A percentile compares a stretch with the other conserved stretches of the same genome.
These are phyloP conservation scores for Lathyrus sativus DNA, from an alignment of 306 rosid species.

Conservation along the genomic window DNA sequence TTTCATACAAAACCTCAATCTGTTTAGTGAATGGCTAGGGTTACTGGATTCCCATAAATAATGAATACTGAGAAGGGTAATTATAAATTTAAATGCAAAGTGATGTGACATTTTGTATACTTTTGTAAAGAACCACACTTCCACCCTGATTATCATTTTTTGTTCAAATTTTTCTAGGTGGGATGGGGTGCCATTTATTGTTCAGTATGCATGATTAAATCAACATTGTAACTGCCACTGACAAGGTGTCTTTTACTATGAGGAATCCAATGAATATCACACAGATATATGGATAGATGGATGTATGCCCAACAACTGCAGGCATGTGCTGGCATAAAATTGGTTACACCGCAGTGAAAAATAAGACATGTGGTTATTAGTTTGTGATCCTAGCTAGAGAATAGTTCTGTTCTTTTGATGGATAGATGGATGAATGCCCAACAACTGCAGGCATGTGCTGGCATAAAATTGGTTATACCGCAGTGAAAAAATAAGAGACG, in stretches of 20 bases:
- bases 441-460: slow-evolving; percentile 15
- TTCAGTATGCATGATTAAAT: slow-evolving; percentile 26
- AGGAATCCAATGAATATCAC: neutral
- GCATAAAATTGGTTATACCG: slow-evolving; percentile 15
- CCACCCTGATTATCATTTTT: neutral
- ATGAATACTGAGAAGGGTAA: neutral
- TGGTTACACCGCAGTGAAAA: slow-evolving; percentile 15
- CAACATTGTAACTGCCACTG: slow-evolving; percentile 20
- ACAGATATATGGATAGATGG: slow-evolving; percentile 17
- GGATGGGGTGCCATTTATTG: neutral
- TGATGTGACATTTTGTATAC: neutral
- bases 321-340: slow-evolving; percentile 9
- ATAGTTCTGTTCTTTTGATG: slow-evolving; percentile 16
- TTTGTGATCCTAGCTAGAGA: slow-evolving; percentile 7
- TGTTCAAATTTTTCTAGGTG: neutral
- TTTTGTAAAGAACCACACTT: slow-evolving; percentile 16
- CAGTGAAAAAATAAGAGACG: slow-evolving; percentile 5
- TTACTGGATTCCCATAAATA: neutral
- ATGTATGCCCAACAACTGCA: slow-evolving; percentile 6
- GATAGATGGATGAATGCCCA: slow-evolving; percentile 1
- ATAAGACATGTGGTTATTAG: neutral
- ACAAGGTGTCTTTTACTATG: neutral
- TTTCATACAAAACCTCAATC: neutral
- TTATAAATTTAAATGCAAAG: slow-evolving; percentile 4
- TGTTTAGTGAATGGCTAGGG: neutral